Evolutionary conservation across 352 stramenopile species (phyloP), one percentile per base, ranked within the genome.

Genomic region (Paralagenidium karlingii): DNA sequence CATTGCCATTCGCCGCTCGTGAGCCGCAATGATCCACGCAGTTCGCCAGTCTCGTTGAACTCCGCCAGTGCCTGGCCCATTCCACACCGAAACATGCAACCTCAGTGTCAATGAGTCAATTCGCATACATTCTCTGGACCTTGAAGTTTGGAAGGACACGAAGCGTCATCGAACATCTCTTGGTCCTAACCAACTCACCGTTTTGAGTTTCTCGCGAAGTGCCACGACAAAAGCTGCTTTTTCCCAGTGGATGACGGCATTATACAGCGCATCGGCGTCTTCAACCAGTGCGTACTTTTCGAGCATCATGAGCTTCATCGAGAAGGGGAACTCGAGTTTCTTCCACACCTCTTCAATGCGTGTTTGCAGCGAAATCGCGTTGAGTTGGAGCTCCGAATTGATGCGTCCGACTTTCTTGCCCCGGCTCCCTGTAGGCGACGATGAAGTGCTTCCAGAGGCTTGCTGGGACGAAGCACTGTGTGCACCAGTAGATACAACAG

Each of bases 301-400:
- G 16, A 81, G 50, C 71, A 85, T 85, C 8, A 55, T 25, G 18
- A 85, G 43, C 30, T 73, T 71, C 29, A 58, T 48, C 3, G 63
- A 75, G 29, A 76, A 85, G 2, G 71, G 68, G 19, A 85, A 77
- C 27, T 77, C 68, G 21, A 85, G 51, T 16, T 45, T 51, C 5
- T 39, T 40, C 66, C 68, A 85, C 12, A 85, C 45, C 10, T 56
- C 50, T 39, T 85, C 71, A 2, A 85, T 42, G 2, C 68, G 71
- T 28, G 49, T 29, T 36, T 82, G 68, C 13, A 85, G 45, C 29
- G 51, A 56, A 13, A 73, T 41, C 1, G 68, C 64, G 18, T 73
- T 68, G 3, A 53, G 34, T 38, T 63, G 24, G 40, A 46, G 26
- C 44, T 57, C 13, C 38, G 43, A 6, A 24, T 34, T 52, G 33